phyloP scores from a whole-genome alignment of 495 filamentous ascomycete genomes.

The Articulospora tetracladia region DNA sequence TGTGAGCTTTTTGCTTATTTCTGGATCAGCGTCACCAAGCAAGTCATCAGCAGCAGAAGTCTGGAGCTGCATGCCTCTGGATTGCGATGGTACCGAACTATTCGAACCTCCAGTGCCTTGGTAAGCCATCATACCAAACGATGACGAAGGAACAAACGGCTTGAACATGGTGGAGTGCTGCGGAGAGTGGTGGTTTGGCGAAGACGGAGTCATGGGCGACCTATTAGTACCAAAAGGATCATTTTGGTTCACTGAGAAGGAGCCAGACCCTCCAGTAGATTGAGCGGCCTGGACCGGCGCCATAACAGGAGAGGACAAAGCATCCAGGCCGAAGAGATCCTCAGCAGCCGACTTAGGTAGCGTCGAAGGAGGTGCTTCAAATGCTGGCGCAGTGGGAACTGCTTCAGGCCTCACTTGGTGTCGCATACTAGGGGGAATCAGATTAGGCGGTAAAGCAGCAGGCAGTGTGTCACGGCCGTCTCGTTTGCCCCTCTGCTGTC shows the following conservation, averaged over 20 bases:
- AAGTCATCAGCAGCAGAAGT: constrained; percentile 75
- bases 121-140: constrained; percentile 81
- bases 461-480: constrained; percentile 59
- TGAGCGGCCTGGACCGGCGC: constrained; percentile 53
- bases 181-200: constrained; percentile 38
- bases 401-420: constrained; percentile 51
- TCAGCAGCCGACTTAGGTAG: constrained; percentile 76
- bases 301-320: constrained; percentile 49
- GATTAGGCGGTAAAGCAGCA: constrained; percentile 66
- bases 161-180: constrained; percentile 63
- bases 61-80: constrained; percentile 33
- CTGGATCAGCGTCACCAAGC: constrained; percentile 89
- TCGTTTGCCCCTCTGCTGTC: constrained; percentile 74
- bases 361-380: constrained; percentile 47
- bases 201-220: constrained; percentile 43
- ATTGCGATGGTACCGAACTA: constrained; percentile 37
- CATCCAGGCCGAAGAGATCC: constrained; percentile 87
- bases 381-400: constrained; percentile 45
- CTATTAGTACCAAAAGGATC: constrained; percentile 52
- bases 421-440: constrained; percentile 89
- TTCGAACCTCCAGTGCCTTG: constrained; percentile 74
- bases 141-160: constrained; percentile 86
- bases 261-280: constrained; percentile 65
- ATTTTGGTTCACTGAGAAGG: constrained; percentile 26
- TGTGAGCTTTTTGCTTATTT: constrained; percentile 80